Conservation (phyloP, 192 early-diverging fungal genomes). For the Helicostylum pulchrum region DNA sequence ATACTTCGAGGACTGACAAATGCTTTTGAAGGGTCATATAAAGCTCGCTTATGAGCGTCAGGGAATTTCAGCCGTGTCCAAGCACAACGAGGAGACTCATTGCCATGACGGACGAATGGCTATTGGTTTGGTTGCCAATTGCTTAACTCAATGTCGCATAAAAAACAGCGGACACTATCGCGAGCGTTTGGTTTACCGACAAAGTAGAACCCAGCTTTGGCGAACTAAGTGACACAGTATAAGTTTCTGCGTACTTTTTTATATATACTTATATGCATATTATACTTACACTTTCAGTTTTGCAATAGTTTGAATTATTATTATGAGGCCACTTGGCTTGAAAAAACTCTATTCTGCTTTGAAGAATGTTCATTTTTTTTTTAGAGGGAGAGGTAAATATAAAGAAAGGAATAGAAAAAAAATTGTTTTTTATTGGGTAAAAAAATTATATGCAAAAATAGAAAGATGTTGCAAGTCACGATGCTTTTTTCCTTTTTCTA, state of each 20-base stretch:
- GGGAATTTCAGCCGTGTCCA: slow-evolving; percentile 20
- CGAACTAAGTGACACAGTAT: slow-evolving; percentile 18
- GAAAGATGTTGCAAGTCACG: background rate
- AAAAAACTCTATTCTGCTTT: slow-evolving; percentile 1
- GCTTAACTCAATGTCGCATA: slow-evolving; percentile 11
- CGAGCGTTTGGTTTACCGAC: background rate
- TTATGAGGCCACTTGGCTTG: background rate
- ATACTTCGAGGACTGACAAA: background rate
- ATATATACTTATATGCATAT: no score
- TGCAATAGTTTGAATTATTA: no score
- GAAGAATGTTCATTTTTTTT: slow-evolving; percentile 2
- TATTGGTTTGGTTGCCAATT: slow-evolving; percentile 16
- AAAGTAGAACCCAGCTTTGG: slow-evolving; percentile 22
- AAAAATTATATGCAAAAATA: background rate
- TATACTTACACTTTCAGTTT: background rate
- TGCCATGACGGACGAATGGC: slow-evolving; percentile 6
- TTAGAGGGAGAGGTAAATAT: background rate
- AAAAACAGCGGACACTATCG: slow-evolving; percentile 11
- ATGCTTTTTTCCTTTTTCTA: no score
- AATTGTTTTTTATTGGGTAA: background rate
- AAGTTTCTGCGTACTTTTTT: background rate
- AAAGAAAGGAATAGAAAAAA: background rate
- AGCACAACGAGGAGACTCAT: background rate
- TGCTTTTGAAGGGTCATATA: background rate
- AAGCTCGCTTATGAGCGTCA: background rate